Evolutionary conservation across 176 grass and related monocot species (phyloP), one percentile per base, ranked within the genome.

Genomic region (Alopecurus myosuroides): DNA sequence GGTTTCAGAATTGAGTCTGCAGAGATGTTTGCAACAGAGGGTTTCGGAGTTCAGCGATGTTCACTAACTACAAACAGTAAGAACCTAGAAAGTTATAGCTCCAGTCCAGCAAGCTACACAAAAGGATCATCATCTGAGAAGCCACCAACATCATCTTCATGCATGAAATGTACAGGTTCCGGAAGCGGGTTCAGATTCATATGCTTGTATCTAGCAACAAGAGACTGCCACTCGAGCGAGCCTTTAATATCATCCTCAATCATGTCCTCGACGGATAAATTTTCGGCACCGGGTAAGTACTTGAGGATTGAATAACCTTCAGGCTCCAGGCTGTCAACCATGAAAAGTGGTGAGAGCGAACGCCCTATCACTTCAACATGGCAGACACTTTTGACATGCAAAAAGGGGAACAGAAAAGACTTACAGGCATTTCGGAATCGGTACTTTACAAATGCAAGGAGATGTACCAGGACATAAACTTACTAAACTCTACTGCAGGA

Each of bases 361-460:
- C 86, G 86, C n/a, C 97, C 97, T 14, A 85, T 77, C 74, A 96
- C 91, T 92, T 99, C 41, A 31, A 85, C 91, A 89, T 96, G 93
- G 76, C 91, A 86, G 44, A 96, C 57, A 58, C 97, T 99, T 78
- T 72, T 29, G 82, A 63, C 65, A 84, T 14, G 85, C 29, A 89
- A 88, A 85, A 86, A 36, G 42, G 1, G n/a, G 22, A 72, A 49
- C 9, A 49, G 4, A 50, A 17, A 79, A 33, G 26, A 63, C 30
- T 31, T 72, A 44, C 79, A 39, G 68, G 31, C 49, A 19, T 72
- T 83, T 22, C 15, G 15, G 22, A 20, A 45, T 33, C 49, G 15
- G 86, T 66, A 66, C 6, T 63, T 63, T 63, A 63, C 61, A 64
- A 28, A 33, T 64, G 17, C 72, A 31, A 51, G 40, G 28, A 34